phyloP scores from a whole-genome alignment of 2,329 filamentous ascomycete species.

The Paecilomyces variotii region DNA sequence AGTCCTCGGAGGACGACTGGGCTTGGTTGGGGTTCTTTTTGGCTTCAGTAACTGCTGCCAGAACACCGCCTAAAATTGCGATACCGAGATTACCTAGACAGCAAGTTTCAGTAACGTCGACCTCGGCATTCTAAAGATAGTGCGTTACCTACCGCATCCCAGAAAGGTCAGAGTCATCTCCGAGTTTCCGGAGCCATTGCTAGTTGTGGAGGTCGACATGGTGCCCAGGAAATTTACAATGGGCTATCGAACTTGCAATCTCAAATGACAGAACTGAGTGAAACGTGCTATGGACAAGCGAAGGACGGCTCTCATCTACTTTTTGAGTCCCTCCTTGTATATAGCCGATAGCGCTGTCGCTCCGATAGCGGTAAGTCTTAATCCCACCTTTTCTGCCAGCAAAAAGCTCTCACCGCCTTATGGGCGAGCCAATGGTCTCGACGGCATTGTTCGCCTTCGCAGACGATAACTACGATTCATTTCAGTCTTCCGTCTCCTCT shows the following conservation, averaged over 20 bases:
- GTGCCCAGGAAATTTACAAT: neutral
- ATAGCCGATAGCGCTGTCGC: conserved; percentile 2
- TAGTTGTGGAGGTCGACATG: conserved; percentile 4
- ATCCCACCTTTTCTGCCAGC: conserved; percentile 17
- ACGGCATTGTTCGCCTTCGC: neutral
- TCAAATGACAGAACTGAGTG: neutral
- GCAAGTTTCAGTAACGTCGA: conserved; percentile 18
- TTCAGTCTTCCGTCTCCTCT: neutral
- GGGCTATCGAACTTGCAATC: neutral
- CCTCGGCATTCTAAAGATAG: conserved; percentile 59
- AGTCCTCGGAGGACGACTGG: conserved; percentile 10
- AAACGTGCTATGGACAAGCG: neutral
- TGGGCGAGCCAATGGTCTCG: neutral
- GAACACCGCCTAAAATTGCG: conserved; percentile 72
- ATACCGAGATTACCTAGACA: conserved; percentile 70
- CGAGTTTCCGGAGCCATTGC: conserved; percentile 25
- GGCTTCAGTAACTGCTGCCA: conserved; percentile 57
- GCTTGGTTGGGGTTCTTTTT: conserved; percentile 22
- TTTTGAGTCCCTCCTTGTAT: neutral
- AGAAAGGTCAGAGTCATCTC: conserved; percentile 66
- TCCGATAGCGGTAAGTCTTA: neutral
- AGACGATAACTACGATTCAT: neutral
- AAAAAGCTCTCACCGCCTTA: conserved; percentile 13
- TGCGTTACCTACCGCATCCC: conserved; percentile 60
- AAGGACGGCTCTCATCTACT: neutral